Evolutionary conservation across 495 filamentous ascomycete species (phyloP), one percentile per base, ranked within the genome.

Genomic region (Penicillium argentinense): DNA sequence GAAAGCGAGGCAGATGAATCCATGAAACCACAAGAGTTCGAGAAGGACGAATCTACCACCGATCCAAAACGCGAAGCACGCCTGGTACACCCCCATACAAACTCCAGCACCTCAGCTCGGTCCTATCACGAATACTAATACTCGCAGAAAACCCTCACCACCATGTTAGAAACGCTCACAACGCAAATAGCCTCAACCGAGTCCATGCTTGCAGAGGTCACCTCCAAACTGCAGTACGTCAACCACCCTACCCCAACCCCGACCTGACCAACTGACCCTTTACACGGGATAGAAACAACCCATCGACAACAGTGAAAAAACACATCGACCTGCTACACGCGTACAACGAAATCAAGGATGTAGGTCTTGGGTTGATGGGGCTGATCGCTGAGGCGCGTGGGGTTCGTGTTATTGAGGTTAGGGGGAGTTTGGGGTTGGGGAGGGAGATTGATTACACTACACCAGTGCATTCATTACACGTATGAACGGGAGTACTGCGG

Each of bases 301-400:
- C 65, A 5, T 50, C 72, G 45, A 56, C 59, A n/a, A 71, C 76
- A 7, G 79, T 89, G 19, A 75, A 83, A 39, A 69, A 62, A 5
- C 86, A 90, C 63, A 89, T 89, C 53, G 70, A 68, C 45, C 72
- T 84, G 1, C 67, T 92, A 5, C 85, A 88, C 56, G 70, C 82
- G 41, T 91, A 91, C 72, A 92, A 92, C 62, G 88, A 89, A 50
- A 82, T 90, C 56, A 80, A 83, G 39, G 88, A 91, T 60, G 67
- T 86, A 2, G 87, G 79, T 0, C 83, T 84, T 59, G 85, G 86
- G 0, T 58, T 92, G 13, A 82, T 89, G 66, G 85, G 86, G 0
- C 55, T 91, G 38, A 77, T 92, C 57, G 87, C 87, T 3, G 88
- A 92, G 28, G 74, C 77, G 34, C 64, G 80, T 14, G 86, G 86